These are phyloP conservation scores for Penicillium canariense DNA, from an alignment of 495 filamentous ascomycete genomes.

Conservation along the genomic window DNA sequence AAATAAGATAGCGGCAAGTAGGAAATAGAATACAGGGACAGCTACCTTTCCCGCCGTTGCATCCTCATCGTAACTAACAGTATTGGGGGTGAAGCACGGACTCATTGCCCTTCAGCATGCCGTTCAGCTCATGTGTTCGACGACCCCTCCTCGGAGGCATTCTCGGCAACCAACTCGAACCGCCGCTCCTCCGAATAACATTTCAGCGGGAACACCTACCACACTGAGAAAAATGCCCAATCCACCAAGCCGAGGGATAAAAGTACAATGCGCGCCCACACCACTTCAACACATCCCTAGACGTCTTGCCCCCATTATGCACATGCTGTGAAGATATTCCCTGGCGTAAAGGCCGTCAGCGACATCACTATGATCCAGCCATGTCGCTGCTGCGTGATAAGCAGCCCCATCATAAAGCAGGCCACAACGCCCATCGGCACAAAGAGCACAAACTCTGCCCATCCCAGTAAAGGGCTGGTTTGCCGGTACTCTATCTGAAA, in stretches of 20 bases:
- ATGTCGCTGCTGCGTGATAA: slow-evolving; percentile 39
- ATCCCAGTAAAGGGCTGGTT: slow-evolving; percentile 34
- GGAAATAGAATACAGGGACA: too few relatives aligned
- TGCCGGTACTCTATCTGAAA: slow-evolving; percentile 38
- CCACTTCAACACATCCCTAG: slow-evolving; percentile 25
- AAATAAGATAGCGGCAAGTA: background rate
- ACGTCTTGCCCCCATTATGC: slow-evolving; percentile 37
- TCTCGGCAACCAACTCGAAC: background rate
- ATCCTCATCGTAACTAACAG: background rate
- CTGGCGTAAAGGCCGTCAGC: slow-evolving; percentile 43
- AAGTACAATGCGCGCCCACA: slow-evolving; percentile 36
- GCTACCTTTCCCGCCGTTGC: background rate
- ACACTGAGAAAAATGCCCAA: slow-evolving; percentile 20
- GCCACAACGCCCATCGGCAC: slow-evolving; percentile 39
- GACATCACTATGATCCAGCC: slow-evolving; percentile 49
- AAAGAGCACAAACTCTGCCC: slow-evolving; percentile 40
- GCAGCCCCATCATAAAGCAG: slow-evolving; percentile 41
- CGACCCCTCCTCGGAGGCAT: background rate
- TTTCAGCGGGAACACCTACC: slow-evolving; percentile 15
- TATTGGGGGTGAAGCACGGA: background rate
- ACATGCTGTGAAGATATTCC: slow-evolving; percentile 42
- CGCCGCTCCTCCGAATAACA: slow-evolving; percentile 13
- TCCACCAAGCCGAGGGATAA: slow-evolving; percentile 29
- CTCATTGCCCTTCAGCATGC: background rate
- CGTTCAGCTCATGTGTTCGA: background rate